Evolutionary conservation across 2,329 filamentous ascomycete genomes (phyloP), one percentile per base, ranked within the genome.

Genomic region (Arthrobotrys conoides): DNA sequence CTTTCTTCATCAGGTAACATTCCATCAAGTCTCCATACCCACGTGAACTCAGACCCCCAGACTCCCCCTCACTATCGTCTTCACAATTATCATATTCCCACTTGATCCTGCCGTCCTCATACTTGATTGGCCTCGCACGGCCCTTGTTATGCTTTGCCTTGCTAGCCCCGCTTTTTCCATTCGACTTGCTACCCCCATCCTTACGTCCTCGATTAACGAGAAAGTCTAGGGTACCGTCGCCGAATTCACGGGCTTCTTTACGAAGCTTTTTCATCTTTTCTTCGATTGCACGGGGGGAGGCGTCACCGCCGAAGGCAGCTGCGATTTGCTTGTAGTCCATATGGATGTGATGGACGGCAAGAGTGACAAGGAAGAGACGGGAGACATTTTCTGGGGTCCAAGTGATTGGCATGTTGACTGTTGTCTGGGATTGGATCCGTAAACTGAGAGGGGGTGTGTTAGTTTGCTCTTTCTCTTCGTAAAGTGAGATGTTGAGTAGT

Each of bases 261-360:
- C 76, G 76, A 38, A 79, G 76, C 27, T 79, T 79, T 53, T 79
- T 79, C 76, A 79, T 79, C 51, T 79, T 79, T 59, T 79, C 76
- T 61, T 79, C 76, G n/a, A 79, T 79, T 5, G 76, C 76, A 18
- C 76, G 76, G 2, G 76, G 76, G 20, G 76, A 79, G 14, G 76
- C 76, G 10, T 79, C 76, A 38, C 69, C 76, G 22, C 76, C 76
- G 38, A 79, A 79, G 24, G 69, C 76, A 8, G 64, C 69, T 12
- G 76, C 76, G 48, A 79, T 79, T 41, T 79, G 76, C 27, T 79
- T 79, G 64, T 79, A 79, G 69, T 79, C 76, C 76, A 79, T 79
- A 48, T 79, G 76, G 48, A 79, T 73, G 64, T 79, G 68, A 64
- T 79, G 76, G 63, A 79, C 76, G 20, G 69, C 69, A 33, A 79